phyloP scores from a whole-genome alignment of 2,329 filamentous ascomycete genomes.

The Dactylonectria macrodidyma region DNA sequence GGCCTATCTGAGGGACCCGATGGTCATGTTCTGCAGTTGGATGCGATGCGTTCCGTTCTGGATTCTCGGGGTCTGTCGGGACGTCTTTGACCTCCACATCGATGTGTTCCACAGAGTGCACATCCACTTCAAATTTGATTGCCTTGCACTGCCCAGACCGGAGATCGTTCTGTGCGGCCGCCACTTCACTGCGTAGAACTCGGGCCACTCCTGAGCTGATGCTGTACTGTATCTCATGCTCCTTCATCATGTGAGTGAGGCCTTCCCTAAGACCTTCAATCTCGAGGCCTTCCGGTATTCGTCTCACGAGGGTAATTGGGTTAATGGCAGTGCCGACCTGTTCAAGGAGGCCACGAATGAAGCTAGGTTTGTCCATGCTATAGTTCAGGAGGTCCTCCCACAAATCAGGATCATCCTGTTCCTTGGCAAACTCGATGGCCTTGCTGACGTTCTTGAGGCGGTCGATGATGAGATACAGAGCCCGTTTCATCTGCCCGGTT shows the following conservation, averaged over 20 bases:
- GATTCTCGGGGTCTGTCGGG: conserved; percentile 46
- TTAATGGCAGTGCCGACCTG: conserved; percentile 96
- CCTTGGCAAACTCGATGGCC: conserved; percentile 94
- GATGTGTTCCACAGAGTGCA: conserved; percentile 60
- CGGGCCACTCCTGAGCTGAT: conserved; percentile 92
- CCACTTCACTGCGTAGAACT: conserved; percentile 90
- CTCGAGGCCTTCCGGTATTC: conserved; percentile 93
- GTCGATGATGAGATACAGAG: conserved; percentile 93
- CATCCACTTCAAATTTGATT: conserved; percentile 87
- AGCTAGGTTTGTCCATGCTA: conserved; percentile 96
- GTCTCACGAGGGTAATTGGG: conserved; percentile 88
- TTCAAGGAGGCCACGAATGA: conserved; percentile 92
- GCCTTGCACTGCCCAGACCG: conserved; percentile 85
- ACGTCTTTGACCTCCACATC: conserved; percentile 60
- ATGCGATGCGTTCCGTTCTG: conserved; percentile 36
- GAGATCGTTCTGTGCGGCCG: conserved; percentile 84
- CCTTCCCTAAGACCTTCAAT: conserved; percentile 93
- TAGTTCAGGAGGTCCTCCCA: conserved; percentile 97
- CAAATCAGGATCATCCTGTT: conserved; percentile 90
- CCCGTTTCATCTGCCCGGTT: conserved; percentile 93
- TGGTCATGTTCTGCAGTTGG: conserved; percentile 48
- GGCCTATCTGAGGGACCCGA: conserved; percentile 62
- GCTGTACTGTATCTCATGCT: conserved; percentile 95
- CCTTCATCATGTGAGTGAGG: conserved; percentile 90
- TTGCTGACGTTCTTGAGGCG: conserved; percentile 92